Evolutionary conservation across 164 flowering plant genomes (phyloP).

Genomic region (Umbellularia californica): DNA sequence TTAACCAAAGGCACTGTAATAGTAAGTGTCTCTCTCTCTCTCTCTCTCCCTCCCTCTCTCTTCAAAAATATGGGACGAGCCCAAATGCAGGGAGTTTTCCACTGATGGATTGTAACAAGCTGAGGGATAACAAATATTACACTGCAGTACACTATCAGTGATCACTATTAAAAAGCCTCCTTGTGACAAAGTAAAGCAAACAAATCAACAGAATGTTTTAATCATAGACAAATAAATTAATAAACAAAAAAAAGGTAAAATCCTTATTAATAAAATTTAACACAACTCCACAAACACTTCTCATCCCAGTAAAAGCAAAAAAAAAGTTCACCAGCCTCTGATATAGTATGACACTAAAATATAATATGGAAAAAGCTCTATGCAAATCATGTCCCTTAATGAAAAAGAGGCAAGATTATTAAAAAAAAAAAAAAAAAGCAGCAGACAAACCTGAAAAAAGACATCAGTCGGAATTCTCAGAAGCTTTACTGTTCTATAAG

Average conservation of each 20-base stretch:
- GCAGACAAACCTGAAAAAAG: conserved; percentile 59
- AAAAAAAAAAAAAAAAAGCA: background rate
- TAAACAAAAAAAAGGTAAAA: background rate
- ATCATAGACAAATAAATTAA: too few relatives aligned
- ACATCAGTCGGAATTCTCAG: conserved; percentile 86
- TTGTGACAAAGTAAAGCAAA: background rate
- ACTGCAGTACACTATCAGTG: too few relatives aligned
- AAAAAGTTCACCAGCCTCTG: background rate
- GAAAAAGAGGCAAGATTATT: background rate
- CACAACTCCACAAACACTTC: background rate
- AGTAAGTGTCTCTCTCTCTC: too few relatives aligned
- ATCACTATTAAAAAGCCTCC: too few relatives aligned
- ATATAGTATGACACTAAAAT: background rate
- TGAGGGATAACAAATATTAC: too few relatives aligned
- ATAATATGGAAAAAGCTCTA: background rate
- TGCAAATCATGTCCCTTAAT: background rate
- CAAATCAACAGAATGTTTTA: too few relatives aligned
- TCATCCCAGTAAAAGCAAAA: background rate
- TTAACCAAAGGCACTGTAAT: too few relatives aligned
- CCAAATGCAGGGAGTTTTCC: too few relatives aligned
- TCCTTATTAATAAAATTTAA: background rate
- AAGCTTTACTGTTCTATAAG: conserved; percentile 77
- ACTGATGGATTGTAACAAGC: too few relatives aligned
- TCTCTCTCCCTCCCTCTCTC: too few relatives aligned
- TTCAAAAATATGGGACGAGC: too few relatives aligned